Evolutionary conservation across 352 stramenopile genomes (phyloP), one percentile per base, ranked within the genome.

Genomic region (Pythium monospermum): DNA sequence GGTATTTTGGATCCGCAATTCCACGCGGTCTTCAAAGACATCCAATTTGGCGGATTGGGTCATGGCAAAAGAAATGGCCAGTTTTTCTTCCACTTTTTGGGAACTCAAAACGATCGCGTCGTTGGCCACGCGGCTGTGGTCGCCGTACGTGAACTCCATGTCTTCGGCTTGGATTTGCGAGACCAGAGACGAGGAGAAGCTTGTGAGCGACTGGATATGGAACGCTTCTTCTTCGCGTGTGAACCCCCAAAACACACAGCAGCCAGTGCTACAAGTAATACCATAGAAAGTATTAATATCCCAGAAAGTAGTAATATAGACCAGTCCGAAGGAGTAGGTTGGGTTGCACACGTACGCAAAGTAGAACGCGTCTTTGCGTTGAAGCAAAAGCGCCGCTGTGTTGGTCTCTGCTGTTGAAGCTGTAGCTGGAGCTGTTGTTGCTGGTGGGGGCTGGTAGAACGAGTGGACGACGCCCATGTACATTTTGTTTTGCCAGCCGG

Each of bases 11-110:
- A 94, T 96, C 11, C 76, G 83, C 13, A 85, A 62, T 54, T 95
- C 83, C 31, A 96, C 82, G 39, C 81, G 79, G 43, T 83, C 79
- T 59, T 98, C 92, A 64, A 96, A 97, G 5, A 96, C 83, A 38
- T 94, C 84, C 15, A 98, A 68, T 50, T 96, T 96, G 23, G 82
- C 83, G 15, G 84, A 96, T 65, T 98, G 92, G 7, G 90, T 77
- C 69, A 98, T 85, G 11, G 91, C 88, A 61, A 96, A 97, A 12
- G 77, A 93, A 11, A 97, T 75, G 18, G 88, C 85, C 5, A 98
- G 79, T 57, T 94, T 95, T 63, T 98, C 89, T 2, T 77, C 70
- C 30, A 87, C 69, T 18, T 62, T 83, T 12, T 61, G 64, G 18
- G 82, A 85, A 26, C 64, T 76, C 12, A 97, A 69, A 40, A 66